A percentile compares a stretch with the other conserved stretches of the same genome.
These are phyloP conservation scores for Clavispora phyllophila DNA, from an alignment of 805 yeast genomes.

Conservation along the genomic window DNA sequence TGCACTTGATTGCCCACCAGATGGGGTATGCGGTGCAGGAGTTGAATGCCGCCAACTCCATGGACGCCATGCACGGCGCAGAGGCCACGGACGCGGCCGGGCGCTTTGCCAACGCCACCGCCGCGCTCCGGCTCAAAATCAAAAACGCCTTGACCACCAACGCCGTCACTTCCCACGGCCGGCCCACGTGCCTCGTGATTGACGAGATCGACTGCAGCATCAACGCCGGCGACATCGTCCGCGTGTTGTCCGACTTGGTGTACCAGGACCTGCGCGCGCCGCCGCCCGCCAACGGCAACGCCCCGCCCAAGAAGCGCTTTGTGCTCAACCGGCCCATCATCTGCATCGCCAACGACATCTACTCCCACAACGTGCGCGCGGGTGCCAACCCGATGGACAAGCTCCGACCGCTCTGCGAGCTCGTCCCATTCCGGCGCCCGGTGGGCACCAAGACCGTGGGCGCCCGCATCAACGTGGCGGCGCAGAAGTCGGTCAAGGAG, in stretches of 20 bases:
- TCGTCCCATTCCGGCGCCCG: conserved; percentile 62
- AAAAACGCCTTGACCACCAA: conserved; percentile 54
- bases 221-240: conserved; percentile 34
- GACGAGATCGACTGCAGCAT: conserved; percentile 73
- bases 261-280: conserved; percentile 40
- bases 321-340: conserved; percentile 74
- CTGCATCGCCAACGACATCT: conserved; percentile 86
- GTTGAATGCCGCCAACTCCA: conserved; percentile 63
- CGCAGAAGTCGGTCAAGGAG: conserved; percentile 33
- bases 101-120: conserved; percentile 19
- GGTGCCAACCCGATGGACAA: conserved; percentile 59
- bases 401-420: conserved; percentile 68
- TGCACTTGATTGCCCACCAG: conserved; percentile 78
- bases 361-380: conserved; percentile 27
- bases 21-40: conserved; percentile 79
- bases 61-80: conserved; percentile 29
- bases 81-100: conserved; percentile 11
- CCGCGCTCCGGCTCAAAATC: conserved; percentile 31
- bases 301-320: conserved; percentile 31
- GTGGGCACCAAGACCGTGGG: conserved; percentile 33
- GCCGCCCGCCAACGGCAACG: conserved; percentile 14
- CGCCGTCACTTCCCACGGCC: conserved; percentile 57
- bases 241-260: conserved; percentile 55
- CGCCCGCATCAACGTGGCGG: conserved; percentile 21
- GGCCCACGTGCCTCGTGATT: conserved; percentile 74